phyloP scores from a whole-genome alignment of 1,284 basidiomycete genomes.

The Boletus hoseneyae region DNA sequence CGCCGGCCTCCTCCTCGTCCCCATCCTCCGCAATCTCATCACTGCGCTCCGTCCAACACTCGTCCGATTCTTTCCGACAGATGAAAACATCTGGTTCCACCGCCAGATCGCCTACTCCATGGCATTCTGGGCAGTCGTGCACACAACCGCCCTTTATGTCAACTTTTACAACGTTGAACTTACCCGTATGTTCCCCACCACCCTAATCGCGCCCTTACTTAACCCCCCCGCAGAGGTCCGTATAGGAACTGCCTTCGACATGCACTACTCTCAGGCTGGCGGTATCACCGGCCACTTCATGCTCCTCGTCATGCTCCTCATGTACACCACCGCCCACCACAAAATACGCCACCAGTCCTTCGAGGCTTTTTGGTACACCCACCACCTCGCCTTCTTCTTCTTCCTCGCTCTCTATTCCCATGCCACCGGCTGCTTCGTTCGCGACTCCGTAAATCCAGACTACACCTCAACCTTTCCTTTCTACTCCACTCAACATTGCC shows the following conservation, averaged over 20 bases:
- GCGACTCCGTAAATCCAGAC: slow-evolving; percentile 70
- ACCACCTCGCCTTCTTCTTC: slow-evolving; percentile 90
- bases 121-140: slow-evolving; percentile 84
- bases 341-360: slow-evolving; percentile 84
- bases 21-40: slow-evolving; percentile 83
- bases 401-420: slow-evolving; percentile 85
- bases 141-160: slow-evolving; percentile 87
- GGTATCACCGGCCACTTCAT: slow-evolving; percentile 89
- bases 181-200: slow-evolving; percentile 51
- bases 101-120: slow-evolving; percentile 87
- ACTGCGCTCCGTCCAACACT: slow-evolving; percentile 75
- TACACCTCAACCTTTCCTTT: slow-evolving; percentile 72
- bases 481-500: slow-evolving; percentile 76
- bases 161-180: slow-evolving; percentile 87
- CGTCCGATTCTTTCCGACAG: slow-evolving; percentile 77
- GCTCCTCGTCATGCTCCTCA: slow-evolving; percentile 83
- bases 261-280: slow-evolving; percentile 83
- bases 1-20: slow-evolving; percentile 78
- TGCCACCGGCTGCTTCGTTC: slow-evolving; percentile 90
- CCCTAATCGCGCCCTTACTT: slow-evolving; percentile 1
- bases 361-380: slow-evolving; percentile 92
- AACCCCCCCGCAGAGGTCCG: slow-evolving; percentile 60
- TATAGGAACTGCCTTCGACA: slow-evolving; percentile 66
- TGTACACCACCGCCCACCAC: slow-evolving; percentile 81
- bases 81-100: slow-evolving; percentile 93